Evolutionary conservation across 2,329 filamentous ascomycete species (phyloP), one percentile per base, ranked within the genome.

Genomic region (Monosporascus sp.): DNA sequence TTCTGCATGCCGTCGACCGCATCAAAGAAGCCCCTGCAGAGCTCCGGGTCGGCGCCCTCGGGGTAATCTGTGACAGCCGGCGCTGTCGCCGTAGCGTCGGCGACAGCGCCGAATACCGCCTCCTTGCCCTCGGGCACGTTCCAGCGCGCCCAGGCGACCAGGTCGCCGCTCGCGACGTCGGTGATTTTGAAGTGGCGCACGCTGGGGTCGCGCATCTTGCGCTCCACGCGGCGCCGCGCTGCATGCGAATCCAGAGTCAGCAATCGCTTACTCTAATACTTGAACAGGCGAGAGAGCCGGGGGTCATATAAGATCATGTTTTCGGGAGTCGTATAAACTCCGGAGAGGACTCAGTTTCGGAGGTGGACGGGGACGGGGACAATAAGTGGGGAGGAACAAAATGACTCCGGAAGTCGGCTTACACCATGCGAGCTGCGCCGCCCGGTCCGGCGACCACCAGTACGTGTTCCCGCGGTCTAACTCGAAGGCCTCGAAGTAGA

Each of bases 101-200:
- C 51, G 17, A 46, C 58, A 22, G 25, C 55, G 39, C 56, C 62
- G 45, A 67, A 66, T 6, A 27, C 25, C 14, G 31, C 48, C 50
- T 59, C 62, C 53, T 67, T 58, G 0, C 54, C 60, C 49, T 64
- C 51, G 17, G 71, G 71, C 15, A 67, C 64, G 15, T 61, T 60
- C 68, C 68, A 73, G n/a, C 71, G 59, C 2, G 62, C 52, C 34
- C 65, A 71, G 9, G 69, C 67, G 14, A 64, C 65, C 6, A 70
- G 50, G 7, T 63, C 58, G 2, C 63, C 65, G 6, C 56, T 65
- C 11, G 45, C 36, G 1, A 34, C 48, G 49, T 72, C 65, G 34
- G 60, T 57, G 25, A 72, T 54, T 53, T 71, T 70, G 58, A 67
- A 72, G 52, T 65, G 61, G 5, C 63, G 63, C 20, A 65, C 57